Conservation (phyloP, 2,329 filamentous ascomycete species). For the Talaromyces pinophilus region DNA sequence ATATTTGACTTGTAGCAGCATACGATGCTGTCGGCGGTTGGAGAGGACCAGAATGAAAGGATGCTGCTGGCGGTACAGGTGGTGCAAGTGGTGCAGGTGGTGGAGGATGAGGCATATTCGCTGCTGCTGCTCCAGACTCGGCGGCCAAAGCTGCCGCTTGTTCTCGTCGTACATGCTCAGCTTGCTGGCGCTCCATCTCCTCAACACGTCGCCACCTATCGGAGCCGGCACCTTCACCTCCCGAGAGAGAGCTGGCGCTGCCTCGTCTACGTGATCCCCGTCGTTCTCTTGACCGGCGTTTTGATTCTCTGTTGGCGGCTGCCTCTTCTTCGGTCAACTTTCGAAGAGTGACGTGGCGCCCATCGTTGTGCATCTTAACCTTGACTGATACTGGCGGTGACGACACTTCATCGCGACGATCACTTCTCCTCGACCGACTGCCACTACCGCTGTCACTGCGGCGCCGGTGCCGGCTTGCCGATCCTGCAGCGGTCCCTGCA, state of each 20-base stretch:
- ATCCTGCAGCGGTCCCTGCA: conserved; percentile 34
- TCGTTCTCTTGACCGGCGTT: conserved; percentile 51
- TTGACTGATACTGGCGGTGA: conserved; percentile 65
- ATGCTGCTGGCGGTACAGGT: conserved; percentile 22
- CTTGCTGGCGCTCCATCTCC: conserved; percentile 50
- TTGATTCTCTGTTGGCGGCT: conserved; percentile 59
- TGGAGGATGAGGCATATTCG: conserved; percentile 21
- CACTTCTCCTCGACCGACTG: conserved; percentile 29
- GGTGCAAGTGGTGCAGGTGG: conserved; percentile 19
- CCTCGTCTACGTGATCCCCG: conserved; percentile 44
- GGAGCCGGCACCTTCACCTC: conserved; percentile 38
- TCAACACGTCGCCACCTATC: conserved; percentile 54
- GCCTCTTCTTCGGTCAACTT: conserved; percentile 64
- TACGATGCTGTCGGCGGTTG: conserved; percentile 30
- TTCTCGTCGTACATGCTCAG: conserved; percentile 45
- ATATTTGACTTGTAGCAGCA: conserved; percentile 22
- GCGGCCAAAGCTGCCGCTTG: conserved; percentile 36
- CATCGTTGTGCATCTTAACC: conserved; percentile 66
- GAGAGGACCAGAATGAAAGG: conserved; percentile 29
- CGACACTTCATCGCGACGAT: conserved; percentile 47
- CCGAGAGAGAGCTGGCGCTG: conserved; percentile 46
- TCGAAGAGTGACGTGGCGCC: conserved; percentile 63
- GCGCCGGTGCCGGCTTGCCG: conserved; percentile 35
- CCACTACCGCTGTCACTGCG: conserved; percentile 29
- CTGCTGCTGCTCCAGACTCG: conserved; percentile 29